Evolutionary conservation across 768 basidiomycete species (phyloP), one percentile per base, ranked within the genome.

Genomic region (Lactifluus echinatus): DNA sequence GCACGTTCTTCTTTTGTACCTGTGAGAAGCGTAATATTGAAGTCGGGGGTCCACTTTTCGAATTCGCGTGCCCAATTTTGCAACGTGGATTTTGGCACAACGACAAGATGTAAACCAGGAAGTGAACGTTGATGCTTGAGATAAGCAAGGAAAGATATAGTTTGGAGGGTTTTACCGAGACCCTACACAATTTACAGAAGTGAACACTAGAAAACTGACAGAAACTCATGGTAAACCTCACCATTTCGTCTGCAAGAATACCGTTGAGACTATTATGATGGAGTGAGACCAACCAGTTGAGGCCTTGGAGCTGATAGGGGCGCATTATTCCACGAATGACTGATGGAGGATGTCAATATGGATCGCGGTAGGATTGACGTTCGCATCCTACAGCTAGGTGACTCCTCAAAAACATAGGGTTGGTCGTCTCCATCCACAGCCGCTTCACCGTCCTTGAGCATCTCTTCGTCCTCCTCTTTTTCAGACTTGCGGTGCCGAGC

Each of bases 1-100:
- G 84, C 82, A 40, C 95, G 83, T 61, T 98, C 95, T 47, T 96
- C 93, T 68, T 89, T 93, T 23, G 81, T 81, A 1, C 95, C 96
- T 5, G 91, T 86, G 12, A 98, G 74, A 11, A 91, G 72, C 48
- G 90, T 79, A 15, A 88, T 79, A 56, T 82, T 87, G 72, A 96
- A 85, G 55, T 92, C 89, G 0, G 92, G 88, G 0, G 89, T 85
- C 96, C 96, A 98, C 60, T 78, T 79, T 60, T 79, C 81, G 63
- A 99, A 93, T 72, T 99, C 96, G 63, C 96, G 85, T 17, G 79
- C 74, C 96, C 96, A 99, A 68, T 98, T 99, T 69, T 98, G 91
- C 24, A 98, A 76, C 0, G 95, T 99, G 1, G 93, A 94, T 72
- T 98, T 98, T n/a, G 96, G 96, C 5, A 98, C 96, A 57, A 98